Percentiles rank a stretch among this genome's conserved stretches.
phyloP scores from a whole-genome alignment of 768 basidiomycete species.

The Tulasnella sp. region DNA sequence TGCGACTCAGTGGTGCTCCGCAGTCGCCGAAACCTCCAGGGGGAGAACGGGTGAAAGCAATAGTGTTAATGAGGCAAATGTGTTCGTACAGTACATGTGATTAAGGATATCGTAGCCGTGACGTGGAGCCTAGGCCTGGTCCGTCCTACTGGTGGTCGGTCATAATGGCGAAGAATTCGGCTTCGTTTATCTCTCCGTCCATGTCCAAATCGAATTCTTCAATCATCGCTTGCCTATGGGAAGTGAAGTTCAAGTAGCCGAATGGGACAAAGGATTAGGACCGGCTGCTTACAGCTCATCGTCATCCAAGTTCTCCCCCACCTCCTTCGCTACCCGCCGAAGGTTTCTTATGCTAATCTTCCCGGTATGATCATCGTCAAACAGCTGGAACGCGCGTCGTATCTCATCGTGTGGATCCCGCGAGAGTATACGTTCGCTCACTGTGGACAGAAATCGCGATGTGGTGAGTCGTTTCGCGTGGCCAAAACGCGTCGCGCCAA shows the following conservation, averaged over 20 bases:
- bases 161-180: constrained; percentile 97
- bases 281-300: constrained; percentile 94
- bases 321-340: constrained; percentile 90
- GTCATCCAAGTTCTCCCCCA: constrained; percentile 91
- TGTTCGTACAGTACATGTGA: constrained; percentile 1
- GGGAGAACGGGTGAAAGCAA: neutral
- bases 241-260: constrained; percentile 3
- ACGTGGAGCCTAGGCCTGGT: neutral
- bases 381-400: constrained; percentile 85
- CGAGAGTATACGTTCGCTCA: constrained; percentile 89
- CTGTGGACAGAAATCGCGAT: constrained; percentile 43
- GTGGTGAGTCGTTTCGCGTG: neutral
- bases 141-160: constrained; percentile 61
- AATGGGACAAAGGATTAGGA: too few relatives aligned
- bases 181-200: constrained; percentile 94
- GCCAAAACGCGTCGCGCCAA: constrained; percentile 39
- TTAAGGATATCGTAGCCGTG: neutral
- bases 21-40: neutral
- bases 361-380: constrained; percentile 89
- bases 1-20: neutral
- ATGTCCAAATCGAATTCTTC: constrained; percentile 99
- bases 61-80: neutral
- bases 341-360: constrained; percentile 91
- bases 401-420: constrained; percentile 98
- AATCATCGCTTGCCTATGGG: constrained; percentile 93